These are phyloP conservation scores for Edaphochlamys debaryana DNA, from an alignment of 139 green algal species.

Conservation along the genomic window DNA sequence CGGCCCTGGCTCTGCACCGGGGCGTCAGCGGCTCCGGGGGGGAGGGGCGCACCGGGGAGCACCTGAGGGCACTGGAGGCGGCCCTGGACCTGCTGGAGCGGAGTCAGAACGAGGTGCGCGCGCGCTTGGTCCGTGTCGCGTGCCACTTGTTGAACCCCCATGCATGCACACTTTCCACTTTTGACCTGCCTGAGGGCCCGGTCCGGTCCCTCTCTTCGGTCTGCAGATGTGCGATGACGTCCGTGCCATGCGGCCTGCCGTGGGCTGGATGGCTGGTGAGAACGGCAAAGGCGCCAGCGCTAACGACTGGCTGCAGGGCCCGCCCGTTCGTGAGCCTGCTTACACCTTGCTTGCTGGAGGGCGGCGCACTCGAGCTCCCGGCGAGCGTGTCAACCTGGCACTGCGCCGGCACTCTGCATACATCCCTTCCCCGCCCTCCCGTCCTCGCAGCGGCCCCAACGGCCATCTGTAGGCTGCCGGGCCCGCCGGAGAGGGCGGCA, in stretches of 20 bases:
- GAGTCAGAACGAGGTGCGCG: background rate
- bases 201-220: too few relatives aligned
- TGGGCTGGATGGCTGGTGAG: background rate
- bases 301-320: slow-evolving; percentile 7
- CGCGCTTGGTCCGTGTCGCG: too few relatives aligned
- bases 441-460: slow-evolving; percentile 55
- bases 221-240: too few relatives aligned
- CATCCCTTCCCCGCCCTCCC: background rate
- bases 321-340: background rate
- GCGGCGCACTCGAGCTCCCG: too few relatives aligned
- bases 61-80: background rate
- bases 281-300: background rate
- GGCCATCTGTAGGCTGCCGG: slow-evolving; percentile 62
- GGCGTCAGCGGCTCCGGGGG: too few relatives aligned
- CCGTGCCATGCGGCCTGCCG: background rate
- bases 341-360: too few relatives aligned
- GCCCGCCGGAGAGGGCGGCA: too few relatives aligned
- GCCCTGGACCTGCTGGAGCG: background rate
- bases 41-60: background rate
- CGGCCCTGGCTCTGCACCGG: too few relatives aligned
- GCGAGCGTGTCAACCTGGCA: too few relatives aligned
- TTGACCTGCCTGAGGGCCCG: too few relatives aligned
- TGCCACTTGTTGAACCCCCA: background rate
- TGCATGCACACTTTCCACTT: too few relatives aligned
- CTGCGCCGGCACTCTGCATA: too few relatives aligned